Conservation (phyloP, 2,329 filamentous ascomycete genomes). For the Aspergillus spinulosporus region DNA sequence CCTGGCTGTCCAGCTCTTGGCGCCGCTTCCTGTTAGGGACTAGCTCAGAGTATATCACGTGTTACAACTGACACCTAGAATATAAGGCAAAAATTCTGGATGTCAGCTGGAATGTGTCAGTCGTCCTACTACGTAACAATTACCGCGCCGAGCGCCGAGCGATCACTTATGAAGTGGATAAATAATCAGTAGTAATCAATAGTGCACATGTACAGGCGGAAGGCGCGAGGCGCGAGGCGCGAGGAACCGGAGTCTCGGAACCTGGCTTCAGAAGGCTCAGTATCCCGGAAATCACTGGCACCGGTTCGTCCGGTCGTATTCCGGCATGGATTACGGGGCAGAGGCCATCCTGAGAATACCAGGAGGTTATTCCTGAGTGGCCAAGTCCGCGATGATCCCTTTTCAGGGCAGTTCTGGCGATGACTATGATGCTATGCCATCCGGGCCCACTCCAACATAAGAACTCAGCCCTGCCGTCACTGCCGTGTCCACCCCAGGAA, state of each 20-base stretch:
- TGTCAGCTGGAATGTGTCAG: background rate
- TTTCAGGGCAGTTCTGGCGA: slow-evolving; percentile 1
- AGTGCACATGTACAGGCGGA: background rate
- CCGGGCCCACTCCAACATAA: background rate
- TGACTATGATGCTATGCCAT: slow-evolving; percentile 7
- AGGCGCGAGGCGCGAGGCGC: slow-evolving; percentile 4
- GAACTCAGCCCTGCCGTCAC: background rate
- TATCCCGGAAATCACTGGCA: background rate
- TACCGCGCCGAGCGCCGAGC: background rate
- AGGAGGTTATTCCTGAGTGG: background rate
- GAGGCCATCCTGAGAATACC: slow-evolving; percentile 2
- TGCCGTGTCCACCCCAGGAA: background rate
- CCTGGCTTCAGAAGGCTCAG: background rate
- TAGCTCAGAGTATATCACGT: slow-evolving; percentile 13
- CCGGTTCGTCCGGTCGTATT: background rate
- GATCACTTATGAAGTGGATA: background rate
- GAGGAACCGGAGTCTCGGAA: background rate
- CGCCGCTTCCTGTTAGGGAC: slow-evolving; percentile 3
- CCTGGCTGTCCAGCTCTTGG: slow-evolving; percentile 21
- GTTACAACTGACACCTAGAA: background rate
- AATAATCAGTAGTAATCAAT: background rate
- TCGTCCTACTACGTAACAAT: slow-evolving; percentile 3
- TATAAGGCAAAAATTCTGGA: background rate
- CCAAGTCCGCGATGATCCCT: slow-evolving; percentile 9
- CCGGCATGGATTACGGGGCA: slow-evolving; percentile 1